Conservation (phyloP, 495 filamentous ascomycete genomes). For the Talaromyces borbonicus region DNA sequence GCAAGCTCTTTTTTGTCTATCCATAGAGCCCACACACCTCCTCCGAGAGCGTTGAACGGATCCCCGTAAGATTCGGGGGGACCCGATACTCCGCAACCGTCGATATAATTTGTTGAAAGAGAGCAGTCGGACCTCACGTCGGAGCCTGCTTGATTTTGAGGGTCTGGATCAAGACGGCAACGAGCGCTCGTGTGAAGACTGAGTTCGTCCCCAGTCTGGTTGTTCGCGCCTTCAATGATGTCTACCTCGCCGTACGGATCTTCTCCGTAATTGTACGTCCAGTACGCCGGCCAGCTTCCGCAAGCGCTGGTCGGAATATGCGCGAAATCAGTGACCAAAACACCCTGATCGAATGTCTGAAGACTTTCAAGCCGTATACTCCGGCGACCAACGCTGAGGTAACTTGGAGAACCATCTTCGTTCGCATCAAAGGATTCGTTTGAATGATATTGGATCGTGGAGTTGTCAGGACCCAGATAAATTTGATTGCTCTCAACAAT, state of each 20-base stretch:
- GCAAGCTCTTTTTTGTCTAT: background rate
- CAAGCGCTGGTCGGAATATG: slow-evolving; percentile 49
- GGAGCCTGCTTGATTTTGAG: background rate
- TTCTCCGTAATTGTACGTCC: background rate
- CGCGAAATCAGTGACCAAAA: slow-evolving; percentile 49
- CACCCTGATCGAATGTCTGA: slow-evolving; percentile 42
- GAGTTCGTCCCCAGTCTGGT: background rate
- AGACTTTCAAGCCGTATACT: slow-evolving; percentile 46
- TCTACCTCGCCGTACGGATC: slow-evolving; percentile 5
- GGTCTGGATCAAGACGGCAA: background rate
- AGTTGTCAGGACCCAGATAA: slow-evolving; percentile 4
- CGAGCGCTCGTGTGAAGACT: background rate
- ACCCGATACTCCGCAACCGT: slow-evolving; percentile 3
- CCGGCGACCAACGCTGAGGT: slow-evolving; percentile 16
- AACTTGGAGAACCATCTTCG: background rate
- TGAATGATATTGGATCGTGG: background rate
- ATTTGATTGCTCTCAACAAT: slow-evolving; percentile 27
- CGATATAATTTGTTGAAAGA: background rate
- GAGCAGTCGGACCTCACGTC: slow-evolving; percentile 4
- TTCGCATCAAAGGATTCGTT: background rate
- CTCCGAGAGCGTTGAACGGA: slow-evolving; percentile 2
- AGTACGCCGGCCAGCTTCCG: slow-evolving; percentile 43
- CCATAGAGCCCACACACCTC: slow-evolving; percentile 2
- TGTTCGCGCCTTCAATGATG: slow-evolving; percentile 3
- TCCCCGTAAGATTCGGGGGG: slow-evolving; percentile 1